Conservation (phyloP, 352 stramenopile species). For the Aphanomyces astaci region DNA sequence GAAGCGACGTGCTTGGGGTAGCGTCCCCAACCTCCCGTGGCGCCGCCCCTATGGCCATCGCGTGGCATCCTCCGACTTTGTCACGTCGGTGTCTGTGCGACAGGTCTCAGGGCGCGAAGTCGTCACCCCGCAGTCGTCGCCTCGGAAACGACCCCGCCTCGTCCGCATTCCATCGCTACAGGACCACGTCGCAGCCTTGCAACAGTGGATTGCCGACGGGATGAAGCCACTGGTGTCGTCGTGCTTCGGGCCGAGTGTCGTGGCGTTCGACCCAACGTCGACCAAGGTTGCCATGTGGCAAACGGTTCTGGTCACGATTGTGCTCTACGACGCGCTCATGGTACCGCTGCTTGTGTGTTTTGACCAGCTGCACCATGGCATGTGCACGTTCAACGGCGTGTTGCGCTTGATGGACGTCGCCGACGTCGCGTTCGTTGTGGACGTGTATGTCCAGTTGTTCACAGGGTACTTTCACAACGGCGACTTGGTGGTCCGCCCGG, state of each 20-base stretch:
- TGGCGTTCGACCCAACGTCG: slow-evolving; percentile 57
- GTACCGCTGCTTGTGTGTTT: slow-evolving; percentile 35
- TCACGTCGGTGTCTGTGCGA: background rate
- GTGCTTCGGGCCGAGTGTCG: slow-evolving; percentile 8
- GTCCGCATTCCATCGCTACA: background rate
- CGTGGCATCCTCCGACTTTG: background rate
- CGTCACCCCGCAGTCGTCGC: background rate
- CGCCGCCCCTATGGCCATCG: background rate
- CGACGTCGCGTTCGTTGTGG: slow-evolving; percentile 45
- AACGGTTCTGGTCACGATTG: slow-evolving; percentile 41
- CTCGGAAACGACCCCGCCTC: background rate
- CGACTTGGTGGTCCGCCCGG: slow-evolving; percentile 46
- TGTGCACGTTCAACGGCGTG: background rate
- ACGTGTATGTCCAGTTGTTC: slow-evolving; percentile 63
- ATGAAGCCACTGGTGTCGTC: background rate
- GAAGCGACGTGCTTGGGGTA: background rate
- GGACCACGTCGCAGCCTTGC: background rate
- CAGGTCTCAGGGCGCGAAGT: background rate
- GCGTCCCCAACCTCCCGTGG: background rate
- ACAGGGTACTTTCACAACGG: slow-evolving; percentile 64
- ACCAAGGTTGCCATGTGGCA: slow-evolving; percentile 43
- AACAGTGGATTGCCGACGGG: background rate
- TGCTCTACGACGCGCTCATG: slow-evolving; percentile 44
- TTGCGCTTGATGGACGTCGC: slow-evolving; percentile 34
- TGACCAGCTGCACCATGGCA: background rate